Base-by-base conservation (phyloP, 768 basidiomycete species). In the Lactarius hengduanensis region DNA sequence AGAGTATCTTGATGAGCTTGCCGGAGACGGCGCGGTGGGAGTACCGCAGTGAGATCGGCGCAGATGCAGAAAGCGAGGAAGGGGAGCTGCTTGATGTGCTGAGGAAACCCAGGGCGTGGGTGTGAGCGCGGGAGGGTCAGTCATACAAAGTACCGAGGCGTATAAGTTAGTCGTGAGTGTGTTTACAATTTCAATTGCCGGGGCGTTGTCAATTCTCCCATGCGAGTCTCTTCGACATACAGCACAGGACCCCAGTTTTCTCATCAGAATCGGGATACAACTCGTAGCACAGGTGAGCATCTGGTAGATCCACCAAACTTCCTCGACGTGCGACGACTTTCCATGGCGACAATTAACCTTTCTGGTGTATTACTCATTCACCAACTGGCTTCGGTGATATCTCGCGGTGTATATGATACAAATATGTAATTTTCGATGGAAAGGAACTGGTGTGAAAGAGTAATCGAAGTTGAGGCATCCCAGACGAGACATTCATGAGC, bases 21-120 rank as follows among this genome's bases (percentile, higher is more conserved):
- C 88, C 88, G 1, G 82, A 87, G 71, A 83, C 81, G 16, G 86
- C 86, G 38, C 75, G 87, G 62, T 89, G 87, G 87, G 89, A 90
- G 74, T 90, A 90, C 72, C 80, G 81, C 73, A 80, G 80, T 41
- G 83, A 86, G 15, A 72, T 88, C 65, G 84, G 83, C 13, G 70
- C 71, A 16, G 74, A 80, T n/a, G 83, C 79, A 41, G 82, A 79
- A 13, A 80, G 80, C 20, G 72, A 78, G 38, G 89, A 89, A 72
- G 82, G 78, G 43, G 76, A 81, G 70, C 72, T 89, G 62, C 62
- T 84, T 57, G 80, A 81, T 63, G 79, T 85, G 41, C 75, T 89
- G 65, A 79, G 75, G 69, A 79, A 75, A 8, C 81, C 85, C 1
- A 75, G 71, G 63, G 80, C 81, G n/a, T 86, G 85, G 85, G 80